Evolutionary conservation across 495 filamentous ascomycete species (phyloP), one percentile per base, ranked within the genome.

Genomic region (Penicillium simplicissimum): DNA sequence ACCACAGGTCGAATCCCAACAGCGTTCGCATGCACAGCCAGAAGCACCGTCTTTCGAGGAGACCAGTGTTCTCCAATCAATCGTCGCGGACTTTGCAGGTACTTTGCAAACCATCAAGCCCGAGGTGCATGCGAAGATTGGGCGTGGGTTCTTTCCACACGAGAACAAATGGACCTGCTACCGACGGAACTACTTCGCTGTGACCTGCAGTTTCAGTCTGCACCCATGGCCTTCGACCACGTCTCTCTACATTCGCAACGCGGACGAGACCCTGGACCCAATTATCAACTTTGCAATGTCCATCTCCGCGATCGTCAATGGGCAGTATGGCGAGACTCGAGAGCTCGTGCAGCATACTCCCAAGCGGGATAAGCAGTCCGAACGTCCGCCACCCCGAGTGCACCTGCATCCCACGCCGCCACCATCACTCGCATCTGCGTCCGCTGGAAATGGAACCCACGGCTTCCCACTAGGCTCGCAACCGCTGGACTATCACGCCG

Each of bases 151-250:
- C 78, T 97, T 97, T 72, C 80, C 88, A 42, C 84, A 84, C 3
- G 94, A 97, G 58, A 81, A 85, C 14, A 91, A 95, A 60, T 98
- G 94, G 94, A 98, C 94, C 0, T 98, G 94, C 75, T 98, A 98
- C 69, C 82, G 94, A 52, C 83, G 94, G 40, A 98, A 98, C 74
- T 98, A 98, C 74, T 96, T 98, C 71, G 88, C 91, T 1, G 89
- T 96, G 51, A 84, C 88, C 31, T 96, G 93, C 74, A 90, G 87
- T 0, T 97, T 90, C 74, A 84, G 84, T 6, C 76, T 98, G 4
- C 74, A 83, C 25, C 79, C 78, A 7, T 76, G 63, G 67, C 87
- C 61, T 63, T 73, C 73, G 1, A 78, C 73, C 0, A 68, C 85
- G 10, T 84, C 74, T 63, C 69, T 88, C 14, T 72, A 78, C 70